These are phyloP conservation scores for Schizochytrium sp. DNA, from an alignment of 108 stramenopile species.

Conservation along the genomic window DNA sequence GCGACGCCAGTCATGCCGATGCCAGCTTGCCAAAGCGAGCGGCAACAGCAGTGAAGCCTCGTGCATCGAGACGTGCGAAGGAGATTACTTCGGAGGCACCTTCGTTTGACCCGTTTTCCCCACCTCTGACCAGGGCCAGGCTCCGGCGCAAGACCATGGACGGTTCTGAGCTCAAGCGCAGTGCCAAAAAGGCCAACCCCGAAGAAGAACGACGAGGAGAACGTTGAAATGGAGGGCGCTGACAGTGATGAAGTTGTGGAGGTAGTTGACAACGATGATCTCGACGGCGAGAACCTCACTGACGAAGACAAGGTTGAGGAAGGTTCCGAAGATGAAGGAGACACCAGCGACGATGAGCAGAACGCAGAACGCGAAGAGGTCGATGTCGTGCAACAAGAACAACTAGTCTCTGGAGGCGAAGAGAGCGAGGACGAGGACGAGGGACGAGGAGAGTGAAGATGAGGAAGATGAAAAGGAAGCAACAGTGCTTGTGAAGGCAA, in stretches of 20 bases:
- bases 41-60: not conserved
- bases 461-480: slow-evolving; percentile 8
- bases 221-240: not conserved
- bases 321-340: not conserved
- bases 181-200: not conserved
- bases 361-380: no score
- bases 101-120: not conserved
- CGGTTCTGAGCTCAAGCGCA: not conserved
- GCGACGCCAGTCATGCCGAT: no score
- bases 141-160: not conserved
- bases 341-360: not conserved
- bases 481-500: not conserved
- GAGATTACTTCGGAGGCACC: not conserved
- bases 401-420: no score
- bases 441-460: slow-evolving; percentile 16
- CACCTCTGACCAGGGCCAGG: not conserved
- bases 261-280: not conserved
- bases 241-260: not conserved
- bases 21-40: not conserved
- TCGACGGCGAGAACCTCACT: not conserved
- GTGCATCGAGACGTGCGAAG: not conserved
- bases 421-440: not conserved
- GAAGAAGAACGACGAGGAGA: not conserved
- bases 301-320: not conserved
- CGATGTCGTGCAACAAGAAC: no score